Base-by-base conservation (phyloP, 164 flowering plant genomes). In the Sextonia rubra region DNA sequence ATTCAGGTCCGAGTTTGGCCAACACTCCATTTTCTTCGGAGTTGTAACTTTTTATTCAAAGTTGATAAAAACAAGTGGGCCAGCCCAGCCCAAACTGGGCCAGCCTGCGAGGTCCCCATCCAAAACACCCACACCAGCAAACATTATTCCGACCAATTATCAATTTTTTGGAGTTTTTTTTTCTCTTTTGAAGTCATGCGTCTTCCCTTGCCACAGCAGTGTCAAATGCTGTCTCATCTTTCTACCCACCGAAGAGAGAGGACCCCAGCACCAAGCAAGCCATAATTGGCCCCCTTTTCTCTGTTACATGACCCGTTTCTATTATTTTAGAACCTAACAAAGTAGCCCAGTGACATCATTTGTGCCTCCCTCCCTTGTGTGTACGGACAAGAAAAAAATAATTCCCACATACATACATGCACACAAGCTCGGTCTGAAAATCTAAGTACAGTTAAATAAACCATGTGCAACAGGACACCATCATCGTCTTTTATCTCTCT, bases 401-500 rank as follows among this genome's bases (percentile, higher is more conserved):
- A n/a, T n/a, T n/a, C n/a, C n/a, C n/a, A 30, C 48, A 47, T 47
- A 52, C 12, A 30, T 2, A 69, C 37, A 29, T 15, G 29, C 58
- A 60, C 9, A 60, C 69, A 47, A 68, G 14, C 67, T 52, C 32
- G 60, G 29, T 71, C 23, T 37, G 49, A 70, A 62, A 75, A 64
- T 66, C 58, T 29, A 68, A 62, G 60, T 55, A 55, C 7, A 24
- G 44, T 26, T 4, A 44, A 24, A 23, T 22, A 48, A 68, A 71
- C 64, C 68, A 92, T 92, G 95, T 88, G 92, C 78, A 89, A 85
- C 69, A 77, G 83, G 67, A 84, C 81, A 26, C 82, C 91, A 23
- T 77, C 93, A 60, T 81, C 86, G 37, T 73, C 88, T 63, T 76
- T 83, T 67, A 72, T 80, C 75, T 69, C 88, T 76, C 64, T 77